Evolutionary conservation across 192 early-diverging fungal species (phyloP), one percentile per base, ranked within the genome.

Genomic region (Thamnidium elegans): DNA sequence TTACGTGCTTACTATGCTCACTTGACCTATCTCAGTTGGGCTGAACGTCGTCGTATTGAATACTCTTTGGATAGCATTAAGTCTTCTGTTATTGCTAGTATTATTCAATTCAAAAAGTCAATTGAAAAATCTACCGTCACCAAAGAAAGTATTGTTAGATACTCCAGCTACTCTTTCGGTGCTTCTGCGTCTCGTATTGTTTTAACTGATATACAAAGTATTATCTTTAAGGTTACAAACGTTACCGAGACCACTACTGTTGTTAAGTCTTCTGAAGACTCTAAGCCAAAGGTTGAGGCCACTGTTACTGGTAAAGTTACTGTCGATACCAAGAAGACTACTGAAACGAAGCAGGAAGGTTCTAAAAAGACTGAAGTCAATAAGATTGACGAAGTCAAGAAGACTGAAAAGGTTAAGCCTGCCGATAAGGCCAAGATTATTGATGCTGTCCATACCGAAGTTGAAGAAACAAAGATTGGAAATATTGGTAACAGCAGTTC

Each of bases 31-130:
- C 65, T 66, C 17, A 55, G 50, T n/a, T 39, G 42, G 53, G 65
- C 65, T 47, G 65, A 66, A 34, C 55, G 65, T 58, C 53, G 55
- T 48, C 65, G 65, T 36, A 20, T 66, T 17, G 65, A 66, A 13
- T 46, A 42, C 9, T 46, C 53, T 19, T 50, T 66, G 45, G 65
- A 66, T 11, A 53, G 58, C 1, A 21, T 55, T 19, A 66, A 66
- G 55, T 3, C 54, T 3, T 66, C 65, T 7, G 48, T 66, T 21
- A 42, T 66, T 46, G 65, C 65, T 14, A 66, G 30, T 11, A 46
- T 66, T 19, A 45, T 2, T 23, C 52, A 66, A 13, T 58, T 58
- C 45, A 58, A 66, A 43, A 66, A 31, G 17, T 46, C 17, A 13
- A 15, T 58, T 26, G 32, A 56, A 20, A 20, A 39, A 7, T 23